Evolutionary conservation across 2,329 filamentous ascomycete species (phyloP).

Genomic region (Claviceps arundinis): DNA sequence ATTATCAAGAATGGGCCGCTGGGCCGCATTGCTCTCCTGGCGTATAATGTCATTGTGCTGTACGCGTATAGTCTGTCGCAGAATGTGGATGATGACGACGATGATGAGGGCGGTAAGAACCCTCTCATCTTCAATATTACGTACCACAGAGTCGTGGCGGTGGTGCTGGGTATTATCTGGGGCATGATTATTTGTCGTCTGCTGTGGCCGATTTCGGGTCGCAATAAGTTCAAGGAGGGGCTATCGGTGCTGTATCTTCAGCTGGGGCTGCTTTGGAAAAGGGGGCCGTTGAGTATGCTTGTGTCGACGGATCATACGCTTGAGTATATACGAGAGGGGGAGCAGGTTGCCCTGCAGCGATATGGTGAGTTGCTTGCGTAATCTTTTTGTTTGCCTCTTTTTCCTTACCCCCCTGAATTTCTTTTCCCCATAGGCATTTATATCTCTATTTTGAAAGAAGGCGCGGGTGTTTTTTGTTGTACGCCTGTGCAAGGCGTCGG

Average conservation of each 20-base stretch:
- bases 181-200: slow-evolving; percentile 79
- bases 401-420: background rate
- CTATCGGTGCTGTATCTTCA: slow-evolving; percentile 85
- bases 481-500: no score
- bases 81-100: slow-evolving; percentile 65
- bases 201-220: slow-evolving; percentile 87
- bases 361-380: slow-evolving; percentile 34
- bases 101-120: slow-evolving; percentile 74
- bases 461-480: no score
- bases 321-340: slow-evolving; percentile 75
- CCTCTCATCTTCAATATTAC: slow-evolving; percentile 83
- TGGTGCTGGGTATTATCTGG: slow-evolving; percentile 80
- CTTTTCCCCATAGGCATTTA: background rate
- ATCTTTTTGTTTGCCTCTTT: background rate
- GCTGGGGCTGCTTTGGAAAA: slow-evolving; percentile 92
- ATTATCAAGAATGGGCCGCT: slow-evolving; percentile 75
- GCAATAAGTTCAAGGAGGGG: slow-evolving; percentile 78
- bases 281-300: slow-evolving; percentile 70
- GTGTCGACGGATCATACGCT: slow-evolving; percentile 42
- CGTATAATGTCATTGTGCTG: slow-evolving; percentile 88
- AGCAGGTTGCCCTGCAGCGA: slow-evolving; percentile 75
- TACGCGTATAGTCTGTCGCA: slow-evolving; percentile 87
- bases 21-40: slow-evolving; percentile 84
- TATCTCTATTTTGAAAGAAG: background rate
- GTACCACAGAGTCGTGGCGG: slow-evolving; percentile 74